Evolutionary conservation across 1,139 yeast species (phyloP), one percentile per base, ranked within the genome.

Genomic region (Yamadazyma blattariae): DNA sequence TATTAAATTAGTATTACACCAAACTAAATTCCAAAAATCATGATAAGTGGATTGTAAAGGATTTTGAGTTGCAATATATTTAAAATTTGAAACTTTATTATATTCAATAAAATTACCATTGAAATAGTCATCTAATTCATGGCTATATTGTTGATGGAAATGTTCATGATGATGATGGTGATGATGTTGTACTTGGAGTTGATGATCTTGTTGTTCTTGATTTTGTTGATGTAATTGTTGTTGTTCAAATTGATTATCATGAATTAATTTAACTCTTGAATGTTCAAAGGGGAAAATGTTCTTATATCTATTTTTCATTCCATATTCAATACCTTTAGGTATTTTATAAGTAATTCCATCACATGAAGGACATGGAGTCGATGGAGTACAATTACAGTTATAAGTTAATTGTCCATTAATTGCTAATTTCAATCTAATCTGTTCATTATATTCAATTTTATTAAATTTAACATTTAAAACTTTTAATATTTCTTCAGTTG

Each of bases 1-100:
- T 35, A 87, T 80, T 5, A 84, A 67, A 18, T 81, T 78, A 9
- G 79, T 74, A 2, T 72, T 59, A 42, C 84, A 68, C 69, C 80
- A 71, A 0, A 67, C 46, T 4, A 59, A 56, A 34, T 58, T 54
- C 75, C 75, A 69, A 41, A 69, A 69, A 45, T 69, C 75, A 17
- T 63, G 65, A 34, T 57, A 57, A 1, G 75, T 69, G 16, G 62
- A 58, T 17, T 42, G 44, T 33, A 69, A 49, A 1, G 75, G 75
- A 37, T 68, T 67, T 41, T 69, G 75, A 0, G 75, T 69, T 3
- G 75, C 75, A 35, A 69, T 64, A 40, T 66, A 67, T 24, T 51
- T 49, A 34, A 42, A 45, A n/a, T 48, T 41, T 4, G 36, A 51
- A 10, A 27, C 52, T 43, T 27, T 51, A 10, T 52, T 40, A 26